Base-by-base conservation (phyloP, 306 rosid genomes). In the Fragaria ananassa region DNA sequence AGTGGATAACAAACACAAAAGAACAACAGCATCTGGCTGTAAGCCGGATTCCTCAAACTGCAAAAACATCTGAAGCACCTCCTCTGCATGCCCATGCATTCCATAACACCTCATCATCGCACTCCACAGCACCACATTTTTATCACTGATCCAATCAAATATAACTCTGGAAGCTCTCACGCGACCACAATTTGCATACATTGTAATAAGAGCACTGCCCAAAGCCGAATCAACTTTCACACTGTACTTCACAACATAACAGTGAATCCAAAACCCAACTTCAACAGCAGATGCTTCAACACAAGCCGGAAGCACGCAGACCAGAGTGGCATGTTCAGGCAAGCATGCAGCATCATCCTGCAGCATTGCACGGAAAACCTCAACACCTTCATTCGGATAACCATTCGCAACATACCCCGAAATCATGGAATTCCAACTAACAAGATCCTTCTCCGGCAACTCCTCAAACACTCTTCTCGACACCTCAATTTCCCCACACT, bases 361-460 rank as follows among this genome's bases (percentile, higher is more conserved):
- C 53, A 91, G 50, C 91, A 89, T 82, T 49, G 82, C 70, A 69
- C 15, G 64, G 60, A 93, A 91, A 47, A 89, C 47, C 62, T n/a
- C 1, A 11, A 89, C 71, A 67, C 95, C 98, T 34, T 89, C 90
- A 71, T 81, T 76, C 42, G 56, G 75, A 57, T 35, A 76, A 2
- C 89, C 93, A 80, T 88, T 91, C 4, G 69, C n/a, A 15, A 80
- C 35, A 70, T 85, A 89, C 67, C 95, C 97, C 18, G 91, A 79
- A 77, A 93, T 89, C 80, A 93, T 84, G 15, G 97, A 89, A 81
- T 91, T 93, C 98, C 97, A 91, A 76, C 90, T 85, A 45, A 93
- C 86, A 81, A 78, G 29, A 44, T 89, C 97, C 74, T 76, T 87
- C 0, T 9, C 44, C 81, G 71, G 79, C 72, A 93, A 81, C 72